Evolutionary conservation across 257 asterid genomes (phyloP).

Genomic region (Jaltomata sinuosa): DNA sequence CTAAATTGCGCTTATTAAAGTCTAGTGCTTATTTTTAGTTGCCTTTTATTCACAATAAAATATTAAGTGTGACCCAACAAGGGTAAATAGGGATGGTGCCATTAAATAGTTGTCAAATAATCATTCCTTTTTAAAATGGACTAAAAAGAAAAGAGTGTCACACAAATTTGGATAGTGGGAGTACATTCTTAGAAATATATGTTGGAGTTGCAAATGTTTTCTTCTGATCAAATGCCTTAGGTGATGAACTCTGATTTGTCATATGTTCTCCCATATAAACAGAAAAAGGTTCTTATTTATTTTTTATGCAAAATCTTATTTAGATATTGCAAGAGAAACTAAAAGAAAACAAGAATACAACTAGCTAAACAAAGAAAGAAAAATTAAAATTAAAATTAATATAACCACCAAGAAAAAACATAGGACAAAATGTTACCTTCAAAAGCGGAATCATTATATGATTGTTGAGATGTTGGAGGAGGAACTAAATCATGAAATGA

Average conservation of each 20-base stretch:
- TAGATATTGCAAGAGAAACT: neutral
- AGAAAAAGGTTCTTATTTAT: neutral
- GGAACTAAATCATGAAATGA: constrained; percentile 34
- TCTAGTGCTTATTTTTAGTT: no score
- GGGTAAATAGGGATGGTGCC: no score
- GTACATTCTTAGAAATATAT: neutral
- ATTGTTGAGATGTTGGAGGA: constrained; percentile 16
- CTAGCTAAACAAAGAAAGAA: neutral
- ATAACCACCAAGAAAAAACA: neutral
- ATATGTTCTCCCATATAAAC: no score
- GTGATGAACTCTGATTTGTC: neutral
- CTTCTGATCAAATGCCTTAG: neutral
- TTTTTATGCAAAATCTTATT: neutral
- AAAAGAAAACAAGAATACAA: neutral
- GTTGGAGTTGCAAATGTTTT: neutral
- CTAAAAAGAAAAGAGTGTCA: no score
- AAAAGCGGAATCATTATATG: constrained; percentile 47
- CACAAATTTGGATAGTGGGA: no score
- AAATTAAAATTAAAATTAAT: neutral
- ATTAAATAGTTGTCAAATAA: no score
- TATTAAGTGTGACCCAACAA: no score
- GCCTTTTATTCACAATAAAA: no score
- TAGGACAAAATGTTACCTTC: constrained; percentile 34
- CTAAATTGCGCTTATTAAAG: no score
- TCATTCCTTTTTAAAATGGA: no score